These are phyloP conservation scores for Blepharisma japonicum DNA, from an alignment of 73 alveolate species.

Conservation along the genomic window DNA sequence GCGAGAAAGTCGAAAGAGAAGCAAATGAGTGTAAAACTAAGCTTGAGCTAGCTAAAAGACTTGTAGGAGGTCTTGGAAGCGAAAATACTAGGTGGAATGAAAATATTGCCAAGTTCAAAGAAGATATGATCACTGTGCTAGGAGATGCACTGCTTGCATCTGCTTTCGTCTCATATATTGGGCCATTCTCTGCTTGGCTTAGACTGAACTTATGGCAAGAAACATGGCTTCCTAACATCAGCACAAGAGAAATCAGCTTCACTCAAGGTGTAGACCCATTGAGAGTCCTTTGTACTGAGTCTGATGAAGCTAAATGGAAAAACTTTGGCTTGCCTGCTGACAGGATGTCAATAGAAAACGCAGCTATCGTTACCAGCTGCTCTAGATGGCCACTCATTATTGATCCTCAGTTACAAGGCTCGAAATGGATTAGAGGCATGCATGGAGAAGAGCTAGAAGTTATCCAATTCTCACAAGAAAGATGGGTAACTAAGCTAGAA, in stretches of 20 bases:
- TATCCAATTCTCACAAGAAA: conserved; percentile 85
- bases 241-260: conserved; percentile 88
- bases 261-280: conserved; percentile 97
- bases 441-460: conserved; percentile 78
- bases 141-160: conserved; percentile 98
- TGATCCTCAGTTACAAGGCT: conserved; percentile 99
- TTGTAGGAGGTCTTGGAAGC: conserved; percentile 95
- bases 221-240: conserved; percentile 85
- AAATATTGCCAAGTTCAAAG: conserved; percentile 81
- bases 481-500: conserved; percentile 90
- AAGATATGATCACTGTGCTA: conserved; percentile 86
- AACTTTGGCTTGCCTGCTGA: conserved; percentile 99
- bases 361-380: conserved; percentile 94
- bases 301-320: conserved; percentile 97
- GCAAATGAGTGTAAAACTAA: conserved; percentile 86
- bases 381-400: conserved; percentile 99
- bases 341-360: conserved; percentile 98
- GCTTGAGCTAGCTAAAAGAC: conserved; percentile 93
- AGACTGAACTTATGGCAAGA: conserved; percentile 92
- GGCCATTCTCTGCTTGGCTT: conserved; percentile 95
- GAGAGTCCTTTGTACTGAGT: conserved; percentile 93
- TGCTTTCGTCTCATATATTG: conserved; percentile 99
- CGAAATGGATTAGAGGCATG: conserved; percentile 95
- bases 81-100: conserved; percentile 97
- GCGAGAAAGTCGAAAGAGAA: conserved; percentile 91